Percentiles rank a stretch among this genome's conserved stretches.
Evolutionary conservation across 2,329 filamentous ascomycete genomes (phyloP).

Genomic region (Tothia fuscella): DNA sequence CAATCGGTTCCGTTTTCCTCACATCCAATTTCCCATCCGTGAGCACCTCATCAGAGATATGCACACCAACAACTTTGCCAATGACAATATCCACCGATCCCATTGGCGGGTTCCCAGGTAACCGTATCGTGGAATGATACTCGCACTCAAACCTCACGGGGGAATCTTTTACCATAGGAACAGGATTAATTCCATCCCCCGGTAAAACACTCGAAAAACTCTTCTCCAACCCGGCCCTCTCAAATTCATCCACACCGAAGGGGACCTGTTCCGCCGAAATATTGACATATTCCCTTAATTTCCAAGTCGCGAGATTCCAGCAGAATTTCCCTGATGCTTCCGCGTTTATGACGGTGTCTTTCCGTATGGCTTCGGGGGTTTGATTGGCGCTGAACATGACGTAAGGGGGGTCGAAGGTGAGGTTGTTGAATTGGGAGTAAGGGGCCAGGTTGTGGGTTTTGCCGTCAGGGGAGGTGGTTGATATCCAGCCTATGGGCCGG

Average conservation of each 20-base stretch:
- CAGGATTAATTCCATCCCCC: slow-evolving; percentile 16
- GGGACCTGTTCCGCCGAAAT: slow-evolving; percentile 39
- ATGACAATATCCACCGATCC: slow-evolving; percentile 47
- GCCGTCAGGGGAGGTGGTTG: slow-evolving; percentile 36
- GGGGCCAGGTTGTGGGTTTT: slow-evolving; percentile 43
- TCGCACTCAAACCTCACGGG: slow-evolving; percentile 49
- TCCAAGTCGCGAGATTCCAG: slow-evolving; percentile 49
- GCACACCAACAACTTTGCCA: slow-evolving; percentile 43
- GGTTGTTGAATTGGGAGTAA: slow-evolving; percentile 51
- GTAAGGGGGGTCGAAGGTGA: slow-evolving; percentile 51
- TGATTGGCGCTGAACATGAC: slow-evolving; percentile 52
- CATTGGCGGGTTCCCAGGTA: slow-evolving; percentile 47
- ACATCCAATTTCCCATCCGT: slow-evolving; percentile 45
- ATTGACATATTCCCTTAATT: slow-evolving; percentile 44
- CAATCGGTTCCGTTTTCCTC: slow-evolving; percentile 45
- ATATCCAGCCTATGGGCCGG: slow-evolving; percentile 53
- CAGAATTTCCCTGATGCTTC: slow-evolving; percentile 44
- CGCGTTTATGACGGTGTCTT: slow-evolving; percentile 46
- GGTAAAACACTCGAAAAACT: slow-evolving; percentile 21
- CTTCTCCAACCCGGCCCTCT: slow-evolving; percentile 37
- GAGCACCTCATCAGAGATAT: slow-evolving; percentile 43
- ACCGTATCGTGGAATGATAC: slow-evolving; percentile 41
- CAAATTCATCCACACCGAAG: slow-evolving; percentile 44
- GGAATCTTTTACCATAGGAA: slow-evolving; percentile 42
- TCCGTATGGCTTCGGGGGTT: slow-evolving; percentile 33